Base-by-base conservation (phyloP, 306 rosid species). In the Medicago arabica region DNA sequence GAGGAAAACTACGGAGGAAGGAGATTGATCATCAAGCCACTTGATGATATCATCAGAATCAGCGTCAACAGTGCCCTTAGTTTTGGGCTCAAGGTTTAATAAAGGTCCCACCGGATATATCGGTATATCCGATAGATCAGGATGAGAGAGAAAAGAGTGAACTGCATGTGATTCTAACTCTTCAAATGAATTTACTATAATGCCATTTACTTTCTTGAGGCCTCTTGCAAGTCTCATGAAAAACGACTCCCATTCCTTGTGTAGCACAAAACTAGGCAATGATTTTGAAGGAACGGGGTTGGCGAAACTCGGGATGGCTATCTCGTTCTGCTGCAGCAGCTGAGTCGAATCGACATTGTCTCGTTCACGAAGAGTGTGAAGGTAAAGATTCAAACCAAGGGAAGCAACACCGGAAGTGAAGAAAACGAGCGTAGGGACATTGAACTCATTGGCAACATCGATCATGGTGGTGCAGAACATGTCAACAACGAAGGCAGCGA, bases 401-500 rank as follows among this genome's bases (percentile, higher is more conserved):
- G 15, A 67, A 11, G 82, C 69, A 5, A 66, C 83, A 25, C 78
- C 67, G 0, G 90, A 86, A 1, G 90, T 78, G 83, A 9, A 88
- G 9, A 80, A 91, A 15, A 91, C 41, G 8, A 85, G 78, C 1
- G 81, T 23, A 28, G 91, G 91, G 34, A 84, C 81, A 1, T 66
- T 51, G 9, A 91, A 71, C 9, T 88, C 83, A 6, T 78, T 72
- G 9, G 91, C 93, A 0, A 85, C 75, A 5, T 91, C 89, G 2
- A 69, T 80, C 86, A 88, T 75, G 23, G 75, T 2, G 0, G 88
- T 74, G 67, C 81, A 91, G 75, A 87, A 74, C 91, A 88, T 82
- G 82, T 91, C 91, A 0, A 91, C 18, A 8, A 90, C 82, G 13
- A 90, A 84, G 3, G 90, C 93, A 1, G 84, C 87, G 0, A 89